Conservation (phyloP, 75 land plant genomes). For the Selaginella tamariscina region DNA sequence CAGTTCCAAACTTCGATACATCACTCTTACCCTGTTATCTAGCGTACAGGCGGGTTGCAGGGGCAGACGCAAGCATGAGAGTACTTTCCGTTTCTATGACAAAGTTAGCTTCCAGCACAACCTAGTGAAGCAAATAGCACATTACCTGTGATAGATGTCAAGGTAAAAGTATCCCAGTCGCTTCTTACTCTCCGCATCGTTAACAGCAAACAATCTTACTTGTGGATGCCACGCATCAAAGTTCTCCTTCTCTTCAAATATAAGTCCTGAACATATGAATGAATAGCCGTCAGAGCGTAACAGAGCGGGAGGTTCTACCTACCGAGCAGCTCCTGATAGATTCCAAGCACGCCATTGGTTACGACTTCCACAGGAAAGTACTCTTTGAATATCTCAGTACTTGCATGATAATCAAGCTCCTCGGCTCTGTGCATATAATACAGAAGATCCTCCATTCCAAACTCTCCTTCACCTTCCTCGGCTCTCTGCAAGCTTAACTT, state of each 20-base stretch:
- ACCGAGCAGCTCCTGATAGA: slow-evolving; percentile 76
- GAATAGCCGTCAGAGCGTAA: neutral
- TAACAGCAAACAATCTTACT: slow-evolving; percentile 53
- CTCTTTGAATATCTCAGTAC: slow-evolving; percentile 45
- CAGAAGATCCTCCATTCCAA: slow-evolving; percentile 67
- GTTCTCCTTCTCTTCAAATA: slow-evolving; percentile 47
- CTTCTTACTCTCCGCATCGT: slow-evolving; percentile 45
- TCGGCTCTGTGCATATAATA: slow-evolving; percentile 69
- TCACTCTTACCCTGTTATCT: neutral
- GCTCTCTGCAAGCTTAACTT: slow-evolving; percentile 32
- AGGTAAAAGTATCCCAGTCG: slow-evolving; percentile 71
- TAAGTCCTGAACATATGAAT: slow-evolving; percentile 46
- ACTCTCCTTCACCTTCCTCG: slow-evolving; percentile 67
- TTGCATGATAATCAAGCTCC: slow-evolving; percentile 43
- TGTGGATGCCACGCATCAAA: slow-evolving; percentile 69
- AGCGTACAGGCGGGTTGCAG: slow-evolving; percentile 60
- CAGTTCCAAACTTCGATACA: neutral
- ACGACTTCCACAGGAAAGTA: slow-evolving; percentile 73
- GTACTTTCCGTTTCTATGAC: slow-evolving; percentile 77
- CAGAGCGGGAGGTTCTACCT: slow-evolving; percentile 9
- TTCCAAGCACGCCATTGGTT: slow-evolving; percentile 54
- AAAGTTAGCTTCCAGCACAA: neutral
- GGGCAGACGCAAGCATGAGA: slow-evolving; percentile 65
- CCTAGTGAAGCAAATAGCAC: neutral
- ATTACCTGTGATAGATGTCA: slow-evolving; percentile 60